Conservation (phyloP, 1,284 basidiomycete genomes). For the Ceratobasidium papillatum region DNA sequence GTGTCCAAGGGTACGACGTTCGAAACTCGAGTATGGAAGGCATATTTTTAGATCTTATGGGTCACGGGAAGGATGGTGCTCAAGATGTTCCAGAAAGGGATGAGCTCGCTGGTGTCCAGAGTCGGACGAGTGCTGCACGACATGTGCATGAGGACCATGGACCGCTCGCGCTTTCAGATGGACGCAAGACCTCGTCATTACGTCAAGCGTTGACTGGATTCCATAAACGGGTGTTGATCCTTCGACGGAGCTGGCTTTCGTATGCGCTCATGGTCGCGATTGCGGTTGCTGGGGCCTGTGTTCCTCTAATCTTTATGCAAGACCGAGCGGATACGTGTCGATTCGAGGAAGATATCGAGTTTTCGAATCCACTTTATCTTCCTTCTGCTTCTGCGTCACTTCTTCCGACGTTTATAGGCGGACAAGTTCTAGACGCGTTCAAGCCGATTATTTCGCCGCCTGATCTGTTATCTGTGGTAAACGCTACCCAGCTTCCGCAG, state of each 20-base stretch:
- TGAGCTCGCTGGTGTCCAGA: slow-evolving; percentile 39
- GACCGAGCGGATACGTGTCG: slow-evolving; percentile 62
- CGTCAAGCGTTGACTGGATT: slow-evolving; percentile 74
- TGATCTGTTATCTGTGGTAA: slow-evolving; percentile 57
- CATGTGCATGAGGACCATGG: slow-evolving; percentile 17
- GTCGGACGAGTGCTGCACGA: neutral
- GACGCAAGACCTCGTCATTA: slow-evolving; percentile 61
- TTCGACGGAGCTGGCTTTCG: slow-evolving; percentile 72
- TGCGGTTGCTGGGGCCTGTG: slow-evolving; percentile 68
- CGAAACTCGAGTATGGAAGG: slow-evolving; percentile 80
- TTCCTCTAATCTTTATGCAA: slow-evolving; percentile 71
- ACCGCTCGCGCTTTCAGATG: slow-evolving; percentile 58
- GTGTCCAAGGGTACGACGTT: slow-evolving; percentile 68
- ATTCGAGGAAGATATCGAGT: slow-evolving; percentile 49
- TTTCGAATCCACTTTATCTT: slow-evolving; percentile 60
- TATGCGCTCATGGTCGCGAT: slow-evolving; percentile 68
- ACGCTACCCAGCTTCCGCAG: slow-evolving; percentile 45
- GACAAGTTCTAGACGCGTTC: slow-evolving; percentile 4
- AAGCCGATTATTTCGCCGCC: slow-evolving; percentile 58
- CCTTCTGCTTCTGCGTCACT: slow-evolving; percentile 56
- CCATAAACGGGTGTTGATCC: slow-evolving; percentile 72
- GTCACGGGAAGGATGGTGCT: slow-evolving; percentile 48
- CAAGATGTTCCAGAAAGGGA: slow-evolving; percentile 48
- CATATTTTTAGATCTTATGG: slow-evolving; percentile 79
- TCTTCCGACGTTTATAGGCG: slow-evolving; percentile 40